A percentile compares a stretch with the other conserved stretches of the same genome.
phyloP scores from a whole-genome alignment of 441 rosid species.

The Euphorbia schlechtendalii region DNA sequence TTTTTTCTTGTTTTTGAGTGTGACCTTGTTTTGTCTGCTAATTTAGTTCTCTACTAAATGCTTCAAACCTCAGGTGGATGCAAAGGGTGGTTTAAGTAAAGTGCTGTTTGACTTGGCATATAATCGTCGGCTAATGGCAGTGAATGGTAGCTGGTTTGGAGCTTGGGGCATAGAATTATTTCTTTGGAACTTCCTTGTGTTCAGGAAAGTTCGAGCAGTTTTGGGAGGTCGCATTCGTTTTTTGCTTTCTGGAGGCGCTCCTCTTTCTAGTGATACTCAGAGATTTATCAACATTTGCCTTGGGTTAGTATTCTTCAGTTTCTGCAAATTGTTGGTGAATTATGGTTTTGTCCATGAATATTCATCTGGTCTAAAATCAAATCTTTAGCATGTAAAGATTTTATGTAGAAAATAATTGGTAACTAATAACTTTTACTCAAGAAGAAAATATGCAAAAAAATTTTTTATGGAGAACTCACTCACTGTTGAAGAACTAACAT shows the following conservation, averaged over 20 bases:
- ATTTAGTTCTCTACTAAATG: not conserved
- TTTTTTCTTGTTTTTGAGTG: slow-evolving; percentile 6
- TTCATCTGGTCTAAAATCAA: not conserved
- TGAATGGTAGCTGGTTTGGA: slow-evolving; percentile 93
- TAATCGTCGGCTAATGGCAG: slow-evolving; percentile 76
- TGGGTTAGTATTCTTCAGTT: slow-evolving; percentile 52
- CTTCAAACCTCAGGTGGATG: slow-evolving; percentile 50
- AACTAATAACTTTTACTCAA: not conserved
- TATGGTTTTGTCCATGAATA: not conserved
- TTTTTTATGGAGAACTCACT: not conserved
- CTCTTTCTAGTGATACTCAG: slow-evolving; percentile 93
- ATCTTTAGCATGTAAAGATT: not conserved
- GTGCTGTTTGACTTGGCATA: slow-evolving; percentile 85
- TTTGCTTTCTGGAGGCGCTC: slow-evolving; percentile 99
- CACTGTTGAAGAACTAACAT: not conserved
- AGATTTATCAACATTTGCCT: slow-evolving; percentile 98
- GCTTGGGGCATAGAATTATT: slow-evolving; percentile 90
- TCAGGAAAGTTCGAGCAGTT: slow-evolving; percentile 72
- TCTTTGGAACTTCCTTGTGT: slow-evolving; percentile 83
- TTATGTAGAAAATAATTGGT: not conserved
- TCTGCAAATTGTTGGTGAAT: slow-evolving; percentile 2
- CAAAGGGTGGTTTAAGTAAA: slow-evolving; percentile 80
- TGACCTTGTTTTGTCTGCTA: slow-evolving; percentile 1
- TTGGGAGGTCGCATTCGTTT: slow-evolving; percentile 89
- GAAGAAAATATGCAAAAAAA: too few relatives aligned